Percentiles rank a stretch among this genome's conserved stretches.
Conservation (phyloP, 75 land plant species). For the Picea glauca region DNA sequence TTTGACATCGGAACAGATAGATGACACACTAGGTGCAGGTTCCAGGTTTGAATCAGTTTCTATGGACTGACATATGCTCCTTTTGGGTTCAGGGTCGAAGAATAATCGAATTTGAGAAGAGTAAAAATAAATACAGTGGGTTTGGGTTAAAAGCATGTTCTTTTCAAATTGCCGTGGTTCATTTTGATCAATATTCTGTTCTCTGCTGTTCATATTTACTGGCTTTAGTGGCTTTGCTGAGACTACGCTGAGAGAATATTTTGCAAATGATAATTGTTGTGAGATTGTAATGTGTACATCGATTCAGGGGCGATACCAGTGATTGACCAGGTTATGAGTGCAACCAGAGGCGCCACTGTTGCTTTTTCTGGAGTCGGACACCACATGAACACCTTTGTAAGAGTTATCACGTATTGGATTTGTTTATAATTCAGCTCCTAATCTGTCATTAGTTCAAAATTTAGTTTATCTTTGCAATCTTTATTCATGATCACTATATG, state of each 20-base stretch:
- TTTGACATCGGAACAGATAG: too few relatives aligned
- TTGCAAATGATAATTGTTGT: neutral
- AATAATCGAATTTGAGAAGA: too few relatives aligned
- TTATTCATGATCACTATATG: neutral
- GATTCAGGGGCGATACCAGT: slow-evolving; percentile 70
- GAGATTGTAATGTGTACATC: neutral
- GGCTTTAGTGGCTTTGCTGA: neutral
- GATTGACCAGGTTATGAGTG: slow-evolving; percentile 65
- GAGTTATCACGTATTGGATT: slow-evolving; percentile 1
- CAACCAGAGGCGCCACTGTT: slow-evolving; percentile 72
- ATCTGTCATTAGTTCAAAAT: neutral
- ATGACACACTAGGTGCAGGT: too few relatives aligned
- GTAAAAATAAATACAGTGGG: too few relatives aligned
- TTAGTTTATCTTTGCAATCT: slow-evolving; percentile 2
- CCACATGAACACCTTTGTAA: slow-evolving; percentile 67
- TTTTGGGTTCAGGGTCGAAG: too few relatives aligned
- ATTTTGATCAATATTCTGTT: too few relatives aligned
- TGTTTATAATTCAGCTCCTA: neutral
- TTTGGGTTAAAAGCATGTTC: too few relatives aligned
- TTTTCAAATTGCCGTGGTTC: too few relatives aligned
- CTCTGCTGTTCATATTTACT: too few relatives aligned
- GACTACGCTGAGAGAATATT: neutral
- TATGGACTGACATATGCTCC: too few relatives aligned
- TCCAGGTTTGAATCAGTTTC: too few relatives aligned
- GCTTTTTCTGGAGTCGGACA: slow-evolving; percentile 66